Evolutionary conservation across 192 early-diverging fungal genomes (phyloP).

Genomic region (Coemansia sp.): DNA sequence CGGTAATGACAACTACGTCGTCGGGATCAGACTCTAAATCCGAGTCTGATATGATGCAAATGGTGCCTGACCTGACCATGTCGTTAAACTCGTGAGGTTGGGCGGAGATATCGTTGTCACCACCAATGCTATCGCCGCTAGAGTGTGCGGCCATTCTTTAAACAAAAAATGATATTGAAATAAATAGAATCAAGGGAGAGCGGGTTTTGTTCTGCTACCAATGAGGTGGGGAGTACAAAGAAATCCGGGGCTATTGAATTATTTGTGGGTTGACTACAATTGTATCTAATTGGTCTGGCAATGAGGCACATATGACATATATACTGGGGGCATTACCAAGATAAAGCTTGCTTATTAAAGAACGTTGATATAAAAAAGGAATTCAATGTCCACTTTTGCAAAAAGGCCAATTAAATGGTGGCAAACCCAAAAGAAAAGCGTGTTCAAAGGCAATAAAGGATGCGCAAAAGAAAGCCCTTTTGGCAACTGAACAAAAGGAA

Average conservation of each 20-base stretch:
- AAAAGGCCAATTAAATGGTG: background rate
- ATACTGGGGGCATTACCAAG: no score
- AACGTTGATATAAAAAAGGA: background rate
- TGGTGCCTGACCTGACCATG: constrained; percentile 13
- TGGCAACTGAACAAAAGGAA: background rate
- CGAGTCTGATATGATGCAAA: constrained; percentile 25
- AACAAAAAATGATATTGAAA: background rate
- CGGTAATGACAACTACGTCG: background rate
- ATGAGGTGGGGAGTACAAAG: no score
- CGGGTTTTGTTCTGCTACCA: background rate
- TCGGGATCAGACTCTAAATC: background rate
- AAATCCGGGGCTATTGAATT: background rate
- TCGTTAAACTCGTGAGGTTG: constrained; percentile 22
- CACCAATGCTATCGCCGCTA: background rate
- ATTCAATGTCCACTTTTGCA: background rate
- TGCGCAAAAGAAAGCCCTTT: background rate
- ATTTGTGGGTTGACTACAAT: background rate
- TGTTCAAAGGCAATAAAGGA: background rate
- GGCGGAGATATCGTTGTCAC: constrained; percentile 4
- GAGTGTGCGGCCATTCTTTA: background rate
- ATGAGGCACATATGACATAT: no score
- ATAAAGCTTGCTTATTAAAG: no score
- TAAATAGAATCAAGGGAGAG: background rate
- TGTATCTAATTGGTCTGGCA: background rate
- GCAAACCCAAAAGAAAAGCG: background rate